Conservation (phyloP, 1,284 basidiomycete species). For the Trametes sp. region DNA sequence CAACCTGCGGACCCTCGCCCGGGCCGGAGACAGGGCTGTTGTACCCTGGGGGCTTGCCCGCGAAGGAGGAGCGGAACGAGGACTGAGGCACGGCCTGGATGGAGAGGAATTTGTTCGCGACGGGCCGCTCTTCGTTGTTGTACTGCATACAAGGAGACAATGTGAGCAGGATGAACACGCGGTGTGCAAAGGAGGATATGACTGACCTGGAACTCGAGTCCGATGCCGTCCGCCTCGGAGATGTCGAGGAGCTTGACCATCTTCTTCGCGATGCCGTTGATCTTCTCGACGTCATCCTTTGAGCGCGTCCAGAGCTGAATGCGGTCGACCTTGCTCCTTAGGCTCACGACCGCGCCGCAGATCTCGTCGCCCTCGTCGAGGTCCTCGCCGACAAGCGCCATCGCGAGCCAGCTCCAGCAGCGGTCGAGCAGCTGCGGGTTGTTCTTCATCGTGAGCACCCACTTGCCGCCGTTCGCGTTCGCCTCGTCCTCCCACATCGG, state of each 20-base stretch:
- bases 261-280: slow-evolving; percentile 86
- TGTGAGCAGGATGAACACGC: slow-evolving; percentile 3
- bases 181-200: neutral
- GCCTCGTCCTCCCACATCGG: slow-evolving; percentile 98
- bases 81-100: slow-evolving; percentile 74
- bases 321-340: slow-evolving; percentile 87
- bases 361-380: slow-evolving; percentile 88
- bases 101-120: slow-evolving; percentile 80
- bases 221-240: slow-evolving; percentile 79
- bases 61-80: slow-evolving; percentile 70
- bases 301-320: slow-evolving; percentile 90
- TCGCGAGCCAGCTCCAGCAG: slow-evolving; percentile 90
- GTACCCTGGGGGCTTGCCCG: slow-evolving; percentile 40
- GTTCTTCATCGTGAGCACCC: slow-evolving; percentile 92
- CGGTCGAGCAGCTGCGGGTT: slow-evolving; percentile 83
- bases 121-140: slow-evolving; percentile 82
- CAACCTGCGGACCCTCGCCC: slow-evolving; percentile 43
- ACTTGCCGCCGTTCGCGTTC: slow-evolving; percentile 92
- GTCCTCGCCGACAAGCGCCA: slow-evolving; percentile 92
- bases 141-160: slow-evolving; percentile 53
- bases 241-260: slow-evolving; percentile 84
- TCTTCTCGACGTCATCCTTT: slow-evolving; percentile 83
- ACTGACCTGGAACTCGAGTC: slow-evolving; percentile 87
- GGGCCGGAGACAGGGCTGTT: slow-evolving; percentile 41
- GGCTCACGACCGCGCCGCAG: slow-evolving; percentile 90